Percentiles rank a stretch among this genome's conserved stretches.
phyloP scores from a whole-genome alignment of 2,329 filamentous ascomycete genomes.

The Amylocarpus encephaloides region DNA sequence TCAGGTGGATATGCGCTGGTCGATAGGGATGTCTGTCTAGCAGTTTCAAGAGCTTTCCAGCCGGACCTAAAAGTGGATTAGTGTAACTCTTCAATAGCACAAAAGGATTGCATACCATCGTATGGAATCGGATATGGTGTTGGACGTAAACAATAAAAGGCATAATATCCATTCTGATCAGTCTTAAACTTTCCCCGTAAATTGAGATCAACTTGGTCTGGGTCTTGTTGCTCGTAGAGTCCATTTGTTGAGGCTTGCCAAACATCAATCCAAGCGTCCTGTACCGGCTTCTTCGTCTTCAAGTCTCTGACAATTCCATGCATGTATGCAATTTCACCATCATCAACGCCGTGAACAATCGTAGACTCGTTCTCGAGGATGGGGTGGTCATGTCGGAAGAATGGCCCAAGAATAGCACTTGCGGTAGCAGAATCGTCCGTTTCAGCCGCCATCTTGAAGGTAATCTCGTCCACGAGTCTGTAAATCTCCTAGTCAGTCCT shows the following conservation, averaged over 20 bases:
- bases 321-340: slow-evolving; percentile 47
- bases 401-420: slow-evolving; percentile 58
- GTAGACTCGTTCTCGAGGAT: slow-evolving; percentile 47
- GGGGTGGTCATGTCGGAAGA: slow-evolving; percentile 55
- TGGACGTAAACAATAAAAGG: slow-evolving; percentile 42
- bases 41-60: slow-evolving; percentile 49
- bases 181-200: slow-evolving; percentile 57
- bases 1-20: slow-evolving; percentile 58
- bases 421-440: slow-evolving; percentile 39
- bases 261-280: slow-evolving; percentile 51
- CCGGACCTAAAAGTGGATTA: slow-evolving; percentile 38
- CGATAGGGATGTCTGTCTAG: slow-evolving; percentile 56
- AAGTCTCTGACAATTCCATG: slow-evolving; percentile 50
- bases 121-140: slow-evolving; percentile 34
- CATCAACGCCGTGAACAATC: slow-evolving; percentile 47
- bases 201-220: slow-evolving; percentile 54
- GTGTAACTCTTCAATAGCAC: background rate
- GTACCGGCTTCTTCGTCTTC: slow-evolving; percentile 49
- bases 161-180: slow-evolving; percentile 49
- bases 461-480: slow-evolving; percentile 36
- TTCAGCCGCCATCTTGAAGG: slow-evolving; percentile 24
- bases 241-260: slow-evolving; percentile 59
- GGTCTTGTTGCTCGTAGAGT: slow-evolving; percentile 56
- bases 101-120: slow-evolving; percentile 23
- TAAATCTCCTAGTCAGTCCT: slow-evolving; percentile 21